Base-by-base conservation (phyloP, 768 basidiomycete species). In the Naganishia friedmannii region DNA sequence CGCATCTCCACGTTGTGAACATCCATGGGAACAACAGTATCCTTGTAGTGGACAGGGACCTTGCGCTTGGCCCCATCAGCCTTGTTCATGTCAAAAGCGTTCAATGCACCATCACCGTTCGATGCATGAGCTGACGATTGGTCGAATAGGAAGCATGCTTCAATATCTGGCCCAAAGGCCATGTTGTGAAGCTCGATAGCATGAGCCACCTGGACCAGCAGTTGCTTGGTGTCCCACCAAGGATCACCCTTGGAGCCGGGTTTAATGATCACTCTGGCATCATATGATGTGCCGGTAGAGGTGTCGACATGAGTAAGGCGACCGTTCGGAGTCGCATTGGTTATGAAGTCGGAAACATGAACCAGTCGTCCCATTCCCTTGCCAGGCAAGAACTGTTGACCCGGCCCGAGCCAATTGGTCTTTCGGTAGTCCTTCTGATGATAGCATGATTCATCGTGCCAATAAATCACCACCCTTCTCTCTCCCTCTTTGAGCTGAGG, bases 321-420 rank as follows among this genome's bases (percentile, higher is more conserved):
- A 32, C 55, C 55, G 19, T 28, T 19, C 12, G 23, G 23, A 32
- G 55, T 56, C 28, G 55, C 55, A 32, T 56, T 56, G 28, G 55
- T 56, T 19, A 56, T 32, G 55, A 56, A 56, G 55, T 56, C 55
- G 28, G 55, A 56, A 56, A 56, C 55, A 56, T 56, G 55, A 32
- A 56, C 32, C 28, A 56, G 55, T 26, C 55, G 55, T 32, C 55
- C 31, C 10, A 56, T 15, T 7, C 55, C 55, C 7, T 56, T 56
- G 7, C 29, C 32, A 7, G 55, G 23, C 7, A 56, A 10, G 19
- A 29, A 21, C 32, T 56, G 55, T 29, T 56, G 55, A 56, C 28
- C 28, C 28, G 32, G 7, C 28, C 32, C 29, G 6, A 29, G 55
- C 7, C 21, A 56, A 21, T 26, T 56, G 31, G 32, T 32, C 31